Evolutionary conservation across 2,329 filamentous ascomycete genomes (phyloP), one percentile per base, ranked within the genome.

Genomic region (Alternaria brassicicola): DNA sequence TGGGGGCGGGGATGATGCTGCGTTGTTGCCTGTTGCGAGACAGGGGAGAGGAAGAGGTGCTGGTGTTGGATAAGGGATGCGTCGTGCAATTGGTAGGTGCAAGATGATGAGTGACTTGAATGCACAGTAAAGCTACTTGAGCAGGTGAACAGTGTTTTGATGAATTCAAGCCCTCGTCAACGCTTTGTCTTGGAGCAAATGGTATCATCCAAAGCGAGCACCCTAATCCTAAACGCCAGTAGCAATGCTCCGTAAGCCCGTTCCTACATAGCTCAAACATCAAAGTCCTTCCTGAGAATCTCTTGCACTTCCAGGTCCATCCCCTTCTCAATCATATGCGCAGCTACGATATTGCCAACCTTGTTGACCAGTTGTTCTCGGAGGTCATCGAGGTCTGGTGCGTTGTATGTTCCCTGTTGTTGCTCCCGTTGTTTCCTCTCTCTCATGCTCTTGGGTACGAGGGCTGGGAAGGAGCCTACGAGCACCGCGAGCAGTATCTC

Each of bases 401-500:
- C 75, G 2, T 78, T 79, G 62, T 82, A 81, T 39, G 67, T 64
- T 41, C 69, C 64, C 8, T 50, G 42, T 7, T 62, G 50, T 15
- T 71, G 55, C n/a, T 67, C 64, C 8, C 72, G 69, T 49, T 81
- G 79, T 55, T 83, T 82, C 23, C 21, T 38, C 30, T 55, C 52
- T n/a, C 46, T 46, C 17, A 38, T 31, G 26, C 17, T 48, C 13
- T 55, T 59, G 13, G 56, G 52, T 6, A 59, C 51, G 10, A 91
- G 69, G 6, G 78, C 80, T 28, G 81, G 78, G 53, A 91, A 76
- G 0, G 84, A 83, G 51, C 80, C 80, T 30, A 89, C 71, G 15
- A 91, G 78, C 2, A 85, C 84, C 6, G 71, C 78, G 13, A 89
- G 76, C 1, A 91, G 84, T 68, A 84, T 84, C 65, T 88, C 85